Evolutionary conservation across 169 alveolate species (phyloP).

Genomic region (Plasmodium reichenowi): DNA sequence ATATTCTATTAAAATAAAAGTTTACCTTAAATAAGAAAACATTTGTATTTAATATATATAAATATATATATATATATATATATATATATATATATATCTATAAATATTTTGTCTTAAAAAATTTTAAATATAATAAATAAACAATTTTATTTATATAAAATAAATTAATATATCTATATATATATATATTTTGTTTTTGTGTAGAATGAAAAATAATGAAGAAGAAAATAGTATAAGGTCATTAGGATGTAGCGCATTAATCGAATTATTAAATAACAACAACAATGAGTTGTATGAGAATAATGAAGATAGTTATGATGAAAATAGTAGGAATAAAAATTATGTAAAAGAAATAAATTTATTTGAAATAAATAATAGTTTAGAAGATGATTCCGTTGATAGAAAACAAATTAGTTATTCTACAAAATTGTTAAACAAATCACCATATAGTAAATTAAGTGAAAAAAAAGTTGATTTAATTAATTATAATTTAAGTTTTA

Average conservation of each 20-base stretch:
- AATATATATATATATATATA: too few species aligned
- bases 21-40: too few species aligned
- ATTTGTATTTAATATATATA: too few species aligned
- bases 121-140: background rate
- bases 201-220: constrained; percentile 6
- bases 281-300: constrained; percentile 10
- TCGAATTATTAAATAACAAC: constrained; percentile 20
- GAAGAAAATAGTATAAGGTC: constrained; percentile 13
- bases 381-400: background rate
- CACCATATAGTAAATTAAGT: constrained; percentile 1
- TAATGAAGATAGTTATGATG: background rate
- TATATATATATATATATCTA: too few species aligned
- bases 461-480: constrained; percentile 12
- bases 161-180: too few species aligned
- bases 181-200: background rate
- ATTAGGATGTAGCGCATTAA: constrained; percentile 35
- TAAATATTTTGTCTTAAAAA: constrained; percentile 1
- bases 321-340: background rate
- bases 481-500: background rate
- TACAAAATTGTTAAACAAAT: constrained; percentile 5
- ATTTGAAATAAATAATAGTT: constrained; percentile 1
- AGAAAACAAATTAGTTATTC: background rate
- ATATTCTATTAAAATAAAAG: too few species aligned
- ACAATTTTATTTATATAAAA: too few species aligned
- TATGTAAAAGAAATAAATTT: constrained; percentile 11